A percentile compares a stretch with the other conserved stretches of the same genome.
These are phyloP conservation scores for Aspergillus fischeri DNA, from an alignment of 2,329 filamentous ascomycete genomes.

Conservation along the genomic window DNA sequence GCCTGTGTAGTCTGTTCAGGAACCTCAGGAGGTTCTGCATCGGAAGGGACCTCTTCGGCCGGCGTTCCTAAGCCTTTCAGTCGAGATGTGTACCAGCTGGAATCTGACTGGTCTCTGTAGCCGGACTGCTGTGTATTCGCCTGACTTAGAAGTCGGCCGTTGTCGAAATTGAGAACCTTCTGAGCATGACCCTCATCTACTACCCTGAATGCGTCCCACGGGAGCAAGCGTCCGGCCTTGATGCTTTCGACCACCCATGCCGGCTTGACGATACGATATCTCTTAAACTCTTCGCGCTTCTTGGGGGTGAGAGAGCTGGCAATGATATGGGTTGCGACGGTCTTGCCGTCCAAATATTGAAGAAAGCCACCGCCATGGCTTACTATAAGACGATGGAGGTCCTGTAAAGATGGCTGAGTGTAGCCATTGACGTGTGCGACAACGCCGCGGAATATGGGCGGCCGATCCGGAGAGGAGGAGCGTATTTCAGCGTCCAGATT, in stretches of 20 bases:
- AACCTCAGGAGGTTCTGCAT: constrained; percentile 15
- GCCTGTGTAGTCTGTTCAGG: not conserved
- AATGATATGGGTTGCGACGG: constrained; percentile 91
- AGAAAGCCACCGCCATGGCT: constrained; percentile 91
- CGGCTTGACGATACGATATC: constrained; percentile 89
- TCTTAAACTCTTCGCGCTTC: constrained; percentile 81
- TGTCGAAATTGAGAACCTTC: constrained; percentile 64
- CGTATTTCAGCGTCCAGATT: constrained; percentile 85
- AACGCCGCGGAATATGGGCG: constrained; percentile 83
- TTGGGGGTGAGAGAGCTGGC: constrained; percentile 86
- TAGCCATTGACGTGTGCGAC: constrained; percentile 94
- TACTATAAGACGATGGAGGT: constrained; percentile 84
- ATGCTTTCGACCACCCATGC: constrained; percentile 93
- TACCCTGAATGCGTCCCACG: constrained; percentile 82
- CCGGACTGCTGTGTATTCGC: constrained; percentile 56
- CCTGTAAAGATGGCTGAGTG: constrained; percentile 85
- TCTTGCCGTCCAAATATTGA: constrained; percentile 93
- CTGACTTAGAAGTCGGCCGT: constrained; percentile 64
- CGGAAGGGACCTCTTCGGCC: constrained; percentile 14
- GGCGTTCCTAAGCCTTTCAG: constrained; percentile 45
- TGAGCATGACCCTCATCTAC: constrained; percentile 81
- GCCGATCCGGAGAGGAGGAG: constrained; percentile 63
- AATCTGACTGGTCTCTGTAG: constrained; percentile 77
- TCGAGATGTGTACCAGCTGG: constrained; percentile 77
- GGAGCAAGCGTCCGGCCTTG: constrained; percentile 70